Percentiles rank a stretch among this genome's conserved stretches.
phyloP scores from a whole-genome alignment of 2,329 filamentous ascomycete genomes.

The Dactylellina leptospora region DNA sequence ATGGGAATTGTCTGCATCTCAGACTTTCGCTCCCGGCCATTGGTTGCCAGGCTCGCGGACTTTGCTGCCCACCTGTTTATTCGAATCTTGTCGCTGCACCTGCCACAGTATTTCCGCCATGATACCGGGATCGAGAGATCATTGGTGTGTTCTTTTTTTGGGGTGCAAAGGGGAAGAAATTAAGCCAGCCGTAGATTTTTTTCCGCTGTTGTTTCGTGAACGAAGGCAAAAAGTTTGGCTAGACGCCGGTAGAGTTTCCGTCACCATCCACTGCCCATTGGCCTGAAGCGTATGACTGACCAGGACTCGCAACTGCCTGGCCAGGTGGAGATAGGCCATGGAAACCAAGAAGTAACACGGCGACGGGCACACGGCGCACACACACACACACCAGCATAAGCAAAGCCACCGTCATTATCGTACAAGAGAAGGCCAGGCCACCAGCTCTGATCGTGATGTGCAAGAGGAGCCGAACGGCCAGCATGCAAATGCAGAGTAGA shows the following conservation, averaged over 20 bases:
- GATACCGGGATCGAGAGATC: constrained; percentile 5
- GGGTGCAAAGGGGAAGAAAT: background rate
- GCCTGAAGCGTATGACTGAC: constrained; percentile 10
- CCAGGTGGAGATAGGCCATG: constrained; percentile 22
- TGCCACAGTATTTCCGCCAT: constrained; percentile 25
- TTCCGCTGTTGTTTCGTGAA: constrained; percentile 2
- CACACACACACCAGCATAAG: constrained; percentile 24
- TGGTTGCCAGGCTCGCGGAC: constrained; percentile 23
- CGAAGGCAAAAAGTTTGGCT: constrained; percentile 36
- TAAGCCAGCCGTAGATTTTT: constrained; percentile 25
- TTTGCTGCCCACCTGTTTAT: constrained; percentile 14
- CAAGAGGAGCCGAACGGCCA: constrained; percentile 32
- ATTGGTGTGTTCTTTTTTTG: constrained; percentile 9
- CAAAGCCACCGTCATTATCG: constrained; percentile 52
- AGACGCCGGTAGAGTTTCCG: constrained; percentile 21
- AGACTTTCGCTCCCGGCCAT: constrained; percentile 23
- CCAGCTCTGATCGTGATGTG: constrained; percentile 17
- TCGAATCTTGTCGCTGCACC: constrained; percentile 22
- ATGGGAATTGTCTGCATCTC: constrained; percentile 12
- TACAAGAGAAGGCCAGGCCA: constrained; percentile 27
- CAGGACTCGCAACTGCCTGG: constrained; percentile 22
- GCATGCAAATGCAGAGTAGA: constrained; percentile 11
- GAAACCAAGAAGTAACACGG: constrained; percentile 3
- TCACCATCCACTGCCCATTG: constrained; percentile 6
- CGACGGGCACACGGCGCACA: background rate